A percentile compares a stretch with the other conserved stretches of the same genome.
Evolutionary conservation across 345 rosid genomes (phyloP).

Genomic region (Draba incana): DNA sequence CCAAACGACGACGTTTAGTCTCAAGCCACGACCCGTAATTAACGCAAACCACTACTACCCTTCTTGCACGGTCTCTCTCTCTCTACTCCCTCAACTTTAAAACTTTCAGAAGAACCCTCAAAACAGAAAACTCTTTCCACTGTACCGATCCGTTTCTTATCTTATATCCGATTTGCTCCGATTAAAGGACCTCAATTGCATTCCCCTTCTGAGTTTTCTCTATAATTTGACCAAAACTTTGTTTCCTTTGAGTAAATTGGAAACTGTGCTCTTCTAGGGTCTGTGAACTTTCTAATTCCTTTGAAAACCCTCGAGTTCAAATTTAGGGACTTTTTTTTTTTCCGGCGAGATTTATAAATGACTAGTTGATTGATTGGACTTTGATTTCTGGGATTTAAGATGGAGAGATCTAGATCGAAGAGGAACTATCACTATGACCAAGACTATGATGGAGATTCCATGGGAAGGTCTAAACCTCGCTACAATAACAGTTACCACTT

Average conservation of each 20-base stretch:
- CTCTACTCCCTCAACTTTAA: too few relatives aligned
- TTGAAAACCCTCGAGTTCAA: constrained; percentile 27
- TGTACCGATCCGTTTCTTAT: too few relatives aligned
- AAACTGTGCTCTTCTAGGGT: neutral
- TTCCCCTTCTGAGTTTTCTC: neutral
- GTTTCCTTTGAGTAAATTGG: neutral
- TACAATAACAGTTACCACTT: constrained; percentile 54
- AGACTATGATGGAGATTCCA: constrained; percentile 76
- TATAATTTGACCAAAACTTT: neutral
- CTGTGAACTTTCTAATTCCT: neutral
- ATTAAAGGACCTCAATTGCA: neutral
- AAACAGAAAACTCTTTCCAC: too few relatives aligned
- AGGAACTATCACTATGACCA: constrained; percentile 89
- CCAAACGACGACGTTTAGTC: too few relatives aligned
- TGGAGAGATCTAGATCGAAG: constrained; percentile 99
- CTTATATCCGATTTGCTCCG: neutral
- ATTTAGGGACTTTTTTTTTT: constrained; percentile 9
- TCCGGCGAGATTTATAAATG: constrained; percentile 1
- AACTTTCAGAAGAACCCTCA: too few relatives aligned
- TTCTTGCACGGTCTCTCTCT: too few relatives aligned
- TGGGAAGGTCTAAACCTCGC: constrained; percentile 69
- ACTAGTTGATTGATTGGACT: constrained; percentile 26
- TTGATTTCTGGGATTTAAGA: constrained; percentile 26
- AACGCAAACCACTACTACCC: too few relatives aligned
- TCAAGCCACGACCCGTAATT: too few relatives aligned